Conservation (phyloP, 1,284 basidiomycete genomes). For the Amylostereum areolatum region DNA sequence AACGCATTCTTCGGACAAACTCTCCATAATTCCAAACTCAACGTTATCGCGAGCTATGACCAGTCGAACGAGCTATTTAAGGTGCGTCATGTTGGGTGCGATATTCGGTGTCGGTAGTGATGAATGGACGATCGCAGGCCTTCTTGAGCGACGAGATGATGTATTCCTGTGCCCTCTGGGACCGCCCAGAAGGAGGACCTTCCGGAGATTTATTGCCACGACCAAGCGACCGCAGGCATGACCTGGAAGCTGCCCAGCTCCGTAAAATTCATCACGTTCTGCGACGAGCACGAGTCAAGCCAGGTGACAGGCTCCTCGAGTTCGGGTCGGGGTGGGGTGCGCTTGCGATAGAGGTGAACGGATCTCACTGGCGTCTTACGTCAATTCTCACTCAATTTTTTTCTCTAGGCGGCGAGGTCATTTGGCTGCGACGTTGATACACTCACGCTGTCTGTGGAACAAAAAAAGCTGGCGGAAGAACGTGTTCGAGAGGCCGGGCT, state of each 20-base stretch:
- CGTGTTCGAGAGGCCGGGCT: constrained; percentile 71
- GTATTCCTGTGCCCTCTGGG: constrained; percentile 85
- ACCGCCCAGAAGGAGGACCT: constrained; percentile 64
- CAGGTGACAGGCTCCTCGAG: constrained; percentile 78
- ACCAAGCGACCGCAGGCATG: constrained; percentile 42
- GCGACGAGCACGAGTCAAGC: constrained; percentile 65
- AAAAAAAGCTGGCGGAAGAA: constrained; percentile 82
- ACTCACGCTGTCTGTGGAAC: constrained; percentile 80
- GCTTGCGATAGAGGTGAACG: constrained; percentile 77
- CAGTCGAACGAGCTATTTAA: constrained; percentile 80
- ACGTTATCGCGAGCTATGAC: constrained; percentile 87
- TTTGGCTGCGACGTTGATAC: constrained; percentile 84
- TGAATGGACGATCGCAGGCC: constrained; percentile 34
- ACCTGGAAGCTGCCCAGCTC: constrained; percentile 77
- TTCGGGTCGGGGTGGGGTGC: constrained; percentile 94
- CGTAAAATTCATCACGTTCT: constrained; percentile 81
- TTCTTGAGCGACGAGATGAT: constrained; percentile 90
- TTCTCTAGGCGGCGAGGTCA: constrained; percentile 50
- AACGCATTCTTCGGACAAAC: constrained; percentile 82
- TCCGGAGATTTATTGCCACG: constrained; percentile 44
- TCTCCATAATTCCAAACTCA: constrained; percentile 69
- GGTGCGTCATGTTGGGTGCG: constrained; percentile 30
- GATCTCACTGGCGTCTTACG: neutral
- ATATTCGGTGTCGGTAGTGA: constrained; percentile 8
- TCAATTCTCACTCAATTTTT: neutral